These are phyloP conservation scores for Calocybe indica DNA, from an alignment of 768 basidiomycete species.

Conservation along the genomic window DNA sequence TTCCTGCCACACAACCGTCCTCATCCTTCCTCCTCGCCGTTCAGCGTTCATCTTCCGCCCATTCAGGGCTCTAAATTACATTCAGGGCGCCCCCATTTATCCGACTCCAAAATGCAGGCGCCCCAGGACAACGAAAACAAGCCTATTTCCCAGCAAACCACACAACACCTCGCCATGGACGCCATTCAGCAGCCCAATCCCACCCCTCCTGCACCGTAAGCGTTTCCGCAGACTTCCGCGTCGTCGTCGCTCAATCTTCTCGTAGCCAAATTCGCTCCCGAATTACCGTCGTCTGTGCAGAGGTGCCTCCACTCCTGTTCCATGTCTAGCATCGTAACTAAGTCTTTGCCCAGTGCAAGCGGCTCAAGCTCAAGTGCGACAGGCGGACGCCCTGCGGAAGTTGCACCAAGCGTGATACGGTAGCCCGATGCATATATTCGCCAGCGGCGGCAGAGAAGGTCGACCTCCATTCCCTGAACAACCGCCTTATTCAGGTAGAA, in stretches of 20 bases:
- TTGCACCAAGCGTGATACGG: conserved; percentile 75
- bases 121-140: conserved; percentile 8
- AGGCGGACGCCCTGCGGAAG: conserved; percentile 70
- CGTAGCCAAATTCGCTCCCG: conserved; percentile 65
- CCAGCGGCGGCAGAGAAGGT: conserved; percentile 85
- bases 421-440: conserved; percentile 68
- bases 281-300: conserved; percentile 77
- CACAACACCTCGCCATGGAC: conserved; percentile 8
- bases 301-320: conserved; percentile 37
- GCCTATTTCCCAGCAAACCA: conserved; percentile 14
- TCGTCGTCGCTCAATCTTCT: not conserved
- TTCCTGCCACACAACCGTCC: no score
- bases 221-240: not conserved
- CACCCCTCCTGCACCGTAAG: conserved; percentile 15
- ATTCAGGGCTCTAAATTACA: no score
- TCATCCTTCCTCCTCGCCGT: no score
- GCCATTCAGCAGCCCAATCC: conserved; percentile 6
- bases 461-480: conserved; percentile 79
- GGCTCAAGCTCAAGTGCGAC: conserved; percentile 83
- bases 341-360: conserved; percentile 60
- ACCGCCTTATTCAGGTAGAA: conserved; percentile 71
- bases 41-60: no score
- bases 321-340: conserved; percentile 2
- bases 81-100: no score
- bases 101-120: not conserved